These are phyloP conservation scores for Saturnispora dispora DNA, from an alignment of 805 yeast genomes.

Conservation along the genomic window DNA sequence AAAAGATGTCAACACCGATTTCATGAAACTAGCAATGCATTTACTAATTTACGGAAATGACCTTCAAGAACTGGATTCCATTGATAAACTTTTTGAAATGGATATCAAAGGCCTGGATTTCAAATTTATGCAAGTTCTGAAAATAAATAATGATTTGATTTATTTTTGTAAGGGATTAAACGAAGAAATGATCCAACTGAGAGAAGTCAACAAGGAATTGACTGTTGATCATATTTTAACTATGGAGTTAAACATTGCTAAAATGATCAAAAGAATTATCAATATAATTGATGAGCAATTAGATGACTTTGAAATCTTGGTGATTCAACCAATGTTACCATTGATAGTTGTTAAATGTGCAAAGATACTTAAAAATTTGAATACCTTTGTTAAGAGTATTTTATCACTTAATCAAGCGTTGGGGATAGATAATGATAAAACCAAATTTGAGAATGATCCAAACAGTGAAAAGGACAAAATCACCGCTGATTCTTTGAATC, in stretches of 20 bases:
- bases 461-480: constrained; percentile 1
- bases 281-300: constrained; percentile 25
- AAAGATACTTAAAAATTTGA: constrained; percentile 16
- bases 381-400: constrained; percentile 16
- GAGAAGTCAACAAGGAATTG: constrained; percentile 11
- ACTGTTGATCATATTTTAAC: constrained; percentile 23
- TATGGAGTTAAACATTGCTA: constrained; percentile 24
- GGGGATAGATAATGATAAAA: constrained; percentile 2
- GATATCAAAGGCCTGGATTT: constrained; percentile 15
- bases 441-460: background rate
- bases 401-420: constrained; percentile 17
- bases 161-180: constrained; percentile 9
- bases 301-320: constrained; percentile 22
- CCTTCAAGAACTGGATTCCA: constrained; percentile 12
- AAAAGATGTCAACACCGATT: constrained; percentile 13
- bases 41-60: constrained; percentile 16
- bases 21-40: constrained; percentile 20
- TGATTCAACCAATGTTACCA: constrained; percentile 22
- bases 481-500: constrained; percentile 1
- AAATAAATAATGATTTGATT: constrained; percentile 18
- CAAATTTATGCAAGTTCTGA: constrained; percentile 23
- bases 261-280: constrained; percentile 21
- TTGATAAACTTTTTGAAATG: constrained; percentile 11
- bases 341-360: constrained; percentile 21
- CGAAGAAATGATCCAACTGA: constrained; percentile 4